phyloP scores from a whole-genome alignment of 2,329 filamentous ascomycete genomes.

The Akanthomyces muscarius region DNA sequence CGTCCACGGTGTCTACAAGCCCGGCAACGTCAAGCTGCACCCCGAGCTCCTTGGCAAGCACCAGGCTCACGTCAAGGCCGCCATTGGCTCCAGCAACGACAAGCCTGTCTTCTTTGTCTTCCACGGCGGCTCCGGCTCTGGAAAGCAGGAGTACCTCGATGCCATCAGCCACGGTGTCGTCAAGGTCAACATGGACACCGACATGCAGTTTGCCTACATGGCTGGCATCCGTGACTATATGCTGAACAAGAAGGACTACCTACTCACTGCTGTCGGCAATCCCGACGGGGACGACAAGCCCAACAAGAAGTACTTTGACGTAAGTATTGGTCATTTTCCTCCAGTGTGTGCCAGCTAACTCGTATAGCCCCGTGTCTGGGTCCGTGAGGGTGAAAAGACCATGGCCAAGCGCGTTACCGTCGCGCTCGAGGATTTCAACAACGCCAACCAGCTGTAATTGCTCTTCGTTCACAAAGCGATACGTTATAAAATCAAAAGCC shows the following conservation, averaged over 20 bases:
- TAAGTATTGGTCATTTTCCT: slow-evolving; percentile 28
- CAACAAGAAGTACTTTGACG: slow-evolving; percentile 93
- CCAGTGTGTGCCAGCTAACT: slow-evolving; percentile 11
- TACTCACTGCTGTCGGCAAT: slow-evolving; percentile 84
- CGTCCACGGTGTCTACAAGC: slow-evolving; percentile 99
- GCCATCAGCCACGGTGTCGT: slow-evolving; percentile 92
- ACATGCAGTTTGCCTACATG: slow-evolving; percentile 94
- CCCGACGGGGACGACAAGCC: slow-evolving; percentile 95
- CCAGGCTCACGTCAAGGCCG: slow-evolving; percentile 84
- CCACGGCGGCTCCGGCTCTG: slow-evolving; percentile 93
- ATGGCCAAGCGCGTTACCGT: slow-evolving; percentile 78
- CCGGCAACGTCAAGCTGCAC: slow-evolving; percentile 93
- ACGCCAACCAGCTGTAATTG: slow-evolving; percentile 33
- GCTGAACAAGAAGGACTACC: slow-evolving; percentile 90
- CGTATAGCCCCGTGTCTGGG: slow-evolving; percentile 79
- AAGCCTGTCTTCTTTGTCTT: slow-evolving; percentile 99
- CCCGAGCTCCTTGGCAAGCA: slow-evolving; percentile 96
- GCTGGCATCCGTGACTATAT: slow-evolving; percentile 92
- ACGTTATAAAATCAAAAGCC: background rate
- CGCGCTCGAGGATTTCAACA: slow-evolving; percentile 88
- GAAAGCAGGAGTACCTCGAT: slow-evolving; percentile 83
- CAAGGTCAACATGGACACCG: slow-evolving; percentile 99
- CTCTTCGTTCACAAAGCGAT: background rate
- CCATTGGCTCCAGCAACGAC: slow-evolving; percentile 65
- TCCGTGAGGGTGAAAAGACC: slow-evolving; percentile 94